Percentiles rank a stretch among this genome's conserved stretches.
Conservation (phyloP, 2,329 filamentous ascomycete species). For the Trichoderma gracile region DNA sequence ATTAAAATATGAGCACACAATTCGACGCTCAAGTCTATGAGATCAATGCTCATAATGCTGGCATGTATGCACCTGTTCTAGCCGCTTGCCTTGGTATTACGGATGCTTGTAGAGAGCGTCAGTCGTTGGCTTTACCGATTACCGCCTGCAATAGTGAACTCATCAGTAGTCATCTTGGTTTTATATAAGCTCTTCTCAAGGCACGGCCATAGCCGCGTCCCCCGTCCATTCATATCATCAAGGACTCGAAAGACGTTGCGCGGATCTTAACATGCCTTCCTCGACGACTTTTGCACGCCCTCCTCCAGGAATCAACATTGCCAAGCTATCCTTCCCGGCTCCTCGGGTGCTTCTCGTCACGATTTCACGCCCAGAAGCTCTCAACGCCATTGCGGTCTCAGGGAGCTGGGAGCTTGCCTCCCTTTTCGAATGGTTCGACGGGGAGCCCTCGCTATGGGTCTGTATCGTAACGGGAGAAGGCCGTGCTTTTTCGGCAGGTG, state of each 20-base stretch:
- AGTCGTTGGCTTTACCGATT: background rate
- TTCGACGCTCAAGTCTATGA: no score
- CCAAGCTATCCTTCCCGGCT: conserved; percentile 8
- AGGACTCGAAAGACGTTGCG: no score
- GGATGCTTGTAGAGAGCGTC: no score
- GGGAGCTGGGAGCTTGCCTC: conserved; percentile 48
- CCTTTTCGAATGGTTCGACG: conserved; percentile 56
- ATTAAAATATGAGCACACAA: no score
- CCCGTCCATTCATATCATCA: background rate
- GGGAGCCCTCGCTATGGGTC: conserved; percentile 49
- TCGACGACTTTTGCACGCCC: background rate
- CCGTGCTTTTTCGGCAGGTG: conserved; percentile 56
- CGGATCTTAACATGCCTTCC: background rate
- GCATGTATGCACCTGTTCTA: no score
- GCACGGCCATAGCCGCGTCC: background rate
- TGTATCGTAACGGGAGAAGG: conserved; percentile 55
- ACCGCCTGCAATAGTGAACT: background rate
- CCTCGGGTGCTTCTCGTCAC: conserved; percentile 10
- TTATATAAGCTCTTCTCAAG: background rate
- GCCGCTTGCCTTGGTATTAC: no score
- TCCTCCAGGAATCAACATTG: background rate
- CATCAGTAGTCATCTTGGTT: background rate
- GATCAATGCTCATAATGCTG: background rate
- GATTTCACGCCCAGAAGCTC: conserved; percentile 2
- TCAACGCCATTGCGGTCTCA: background rate